Evolutionary conservation across 2,329 filamentous ascomycete species (phyloP).

Genomic region (Sarocladium kiliense): DNA sequence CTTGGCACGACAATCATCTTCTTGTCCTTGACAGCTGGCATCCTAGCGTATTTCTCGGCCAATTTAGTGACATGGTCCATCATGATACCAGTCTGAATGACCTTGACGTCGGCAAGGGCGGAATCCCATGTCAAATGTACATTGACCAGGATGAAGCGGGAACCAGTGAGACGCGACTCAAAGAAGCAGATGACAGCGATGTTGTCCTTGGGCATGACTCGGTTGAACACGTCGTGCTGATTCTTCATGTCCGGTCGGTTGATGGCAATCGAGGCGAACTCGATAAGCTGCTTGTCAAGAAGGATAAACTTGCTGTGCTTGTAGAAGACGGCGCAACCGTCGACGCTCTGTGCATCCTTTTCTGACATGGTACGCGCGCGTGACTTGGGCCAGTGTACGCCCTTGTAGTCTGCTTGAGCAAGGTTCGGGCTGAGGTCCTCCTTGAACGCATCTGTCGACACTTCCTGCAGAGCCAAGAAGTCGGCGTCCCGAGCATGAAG

Average conservation of each 20-base stretch:
- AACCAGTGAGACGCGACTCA: slow-evolving; percentile 86
- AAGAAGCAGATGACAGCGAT: slow-evolving; percentile 90
- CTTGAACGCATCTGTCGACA: slow-evolving; percentile 87
- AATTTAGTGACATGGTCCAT: slow-evolving; percentile 88
- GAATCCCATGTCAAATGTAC: slow-evolving; percentile 96
- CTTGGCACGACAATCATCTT: slow-evolving; percentile 44
- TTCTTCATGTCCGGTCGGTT: slow-evolving; percentile 96
- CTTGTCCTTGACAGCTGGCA: slow-evolving; percentile 79
- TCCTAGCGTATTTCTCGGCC: slow-evolving; percentile 77
- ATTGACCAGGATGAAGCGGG: slow-evolving; percentile 87
- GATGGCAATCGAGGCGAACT: slow-evolving; percentile 88
- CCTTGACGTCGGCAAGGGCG: slow-evolving; percentile 84
- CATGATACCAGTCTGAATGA: slow-evolving; percentile 90
- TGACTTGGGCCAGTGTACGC: slow-evolving; percentile 86
- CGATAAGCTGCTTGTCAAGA: slow-evolving; percentile 89
- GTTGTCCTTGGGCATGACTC: slow-evolving; percentile 97
- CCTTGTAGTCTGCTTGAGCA: slow-evolving; percentile 84
- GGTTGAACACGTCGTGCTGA: slow-evolving; percentile 95
- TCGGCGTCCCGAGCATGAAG: slow-evolving; percentile 76
- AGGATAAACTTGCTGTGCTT: slow-evolving; percentile 92
- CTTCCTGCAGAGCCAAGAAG: slow-evolving; percentile 89
- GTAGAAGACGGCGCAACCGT: slow-evolving; percentile 96
- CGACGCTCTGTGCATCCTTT: slow-evolving; percentile 81
- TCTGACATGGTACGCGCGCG: slow-evolving; percentile 89
- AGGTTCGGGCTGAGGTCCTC: slow-evolving; percentile 86